Evolutionary conservation across 306 rosid species (phyloP).

Genomic region (Gleditsia sinensis): DNA sequence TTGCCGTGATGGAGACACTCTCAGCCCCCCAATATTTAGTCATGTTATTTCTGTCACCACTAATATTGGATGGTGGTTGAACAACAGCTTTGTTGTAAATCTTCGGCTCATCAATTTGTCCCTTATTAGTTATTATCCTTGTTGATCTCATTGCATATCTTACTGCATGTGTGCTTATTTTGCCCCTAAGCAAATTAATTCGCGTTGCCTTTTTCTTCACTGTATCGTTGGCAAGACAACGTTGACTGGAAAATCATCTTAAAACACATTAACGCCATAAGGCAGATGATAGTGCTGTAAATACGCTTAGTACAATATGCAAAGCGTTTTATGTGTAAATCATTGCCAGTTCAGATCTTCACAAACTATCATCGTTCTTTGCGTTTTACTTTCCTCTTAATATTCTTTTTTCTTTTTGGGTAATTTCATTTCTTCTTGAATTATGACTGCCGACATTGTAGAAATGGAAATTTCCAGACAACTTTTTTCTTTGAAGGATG

Average conservation of each 20-base stretch:
- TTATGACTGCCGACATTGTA: not conserved
- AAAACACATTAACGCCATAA: not conserved
- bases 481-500: not conserved
- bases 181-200: not conserved
- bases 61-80: not conserved
- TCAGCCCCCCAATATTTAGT: not conserved
- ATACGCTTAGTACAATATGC: not conserved
- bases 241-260: not conserved
- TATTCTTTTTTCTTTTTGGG: no score
- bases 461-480: not conserved
- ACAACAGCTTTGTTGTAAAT: not conserved
- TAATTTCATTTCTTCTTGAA: no score
- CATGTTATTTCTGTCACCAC: slow-evolving; percentile 8
- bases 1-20: slow-evolving; percentile 11
- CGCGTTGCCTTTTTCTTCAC: not conserved
- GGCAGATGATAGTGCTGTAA: not conserved
- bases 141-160: not conserved
- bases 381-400: not conserved
- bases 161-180: not conserved
- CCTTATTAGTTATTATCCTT: not conserved
- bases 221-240: not conserved
- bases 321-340: not conserved
- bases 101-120: not conserved
- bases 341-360: not conserved
- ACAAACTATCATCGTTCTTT: not conserved